Conservation (phyloP, 2,329 filamentous ascomycete species). For the Cercospora nicotianae region DNA sequence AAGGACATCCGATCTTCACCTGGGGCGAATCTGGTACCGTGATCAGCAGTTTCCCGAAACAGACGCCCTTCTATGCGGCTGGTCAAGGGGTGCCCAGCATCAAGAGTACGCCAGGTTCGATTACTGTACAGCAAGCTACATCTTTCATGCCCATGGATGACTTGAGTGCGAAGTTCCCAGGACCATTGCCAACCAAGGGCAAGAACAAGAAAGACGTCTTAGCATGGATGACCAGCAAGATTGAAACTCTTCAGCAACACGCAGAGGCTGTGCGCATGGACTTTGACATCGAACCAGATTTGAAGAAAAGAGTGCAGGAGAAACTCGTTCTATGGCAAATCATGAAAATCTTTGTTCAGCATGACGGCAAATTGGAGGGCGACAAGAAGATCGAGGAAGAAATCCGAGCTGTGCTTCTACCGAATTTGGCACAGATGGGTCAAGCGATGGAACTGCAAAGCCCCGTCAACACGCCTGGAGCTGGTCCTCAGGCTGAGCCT, state of each 20-base stretch:
- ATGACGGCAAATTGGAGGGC: constrained; percentile 80
- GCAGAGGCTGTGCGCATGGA: constrained; percentile 50
- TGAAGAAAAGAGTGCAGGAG: constrained; percentile 73
- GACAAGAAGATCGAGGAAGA: constrained; percentile 69
- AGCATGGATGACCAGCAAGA: constrained; percentile 74
- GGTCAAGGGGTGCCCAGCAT: constrained; percentile 73
- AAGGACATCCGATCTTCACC: constrained; percentile 78
- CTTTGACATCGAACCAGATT: constrained; percentile 55
- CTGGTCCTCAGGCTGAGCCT: constrained; percentile 57
- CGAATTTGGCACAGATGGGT: constrained; percentile 47
- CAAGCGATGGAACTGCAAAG: constrained; percentile 41
- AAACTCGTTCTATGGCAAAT: constrained; percentile 86
- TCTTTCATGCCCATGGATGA: constrained; percentile 71
- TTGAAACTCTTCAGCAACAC: constrained; percentile 67
- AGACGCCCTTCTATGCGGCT: constrained; percentile 80
- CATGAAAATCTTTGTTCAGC: constrained; percentile 75
- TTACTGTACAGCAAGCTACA: constrained; percentile 74
- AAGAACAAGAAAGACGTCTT: constrained; percentile 97
- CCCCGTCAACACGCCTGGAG: constrained; percentile 24
- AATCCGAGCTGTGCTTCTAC: constrained; percentile 72
- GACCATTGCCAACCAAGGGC: constrained; percentile 80
- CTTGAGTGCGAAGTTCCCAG: constrained; percentile 77
- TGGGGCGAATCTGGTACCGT: constrained; percentile 87
- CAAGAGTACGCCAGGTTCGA: constrained; percentile 76
- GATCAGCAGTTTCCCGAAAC: constrained; percentile 82